Evolutionary conservation across 2,329 filamentous ascomycete genomes (phyloP), one percentile per base, ranked within the genome.

Genomic region (Triangularia verruculosa): DNA sequence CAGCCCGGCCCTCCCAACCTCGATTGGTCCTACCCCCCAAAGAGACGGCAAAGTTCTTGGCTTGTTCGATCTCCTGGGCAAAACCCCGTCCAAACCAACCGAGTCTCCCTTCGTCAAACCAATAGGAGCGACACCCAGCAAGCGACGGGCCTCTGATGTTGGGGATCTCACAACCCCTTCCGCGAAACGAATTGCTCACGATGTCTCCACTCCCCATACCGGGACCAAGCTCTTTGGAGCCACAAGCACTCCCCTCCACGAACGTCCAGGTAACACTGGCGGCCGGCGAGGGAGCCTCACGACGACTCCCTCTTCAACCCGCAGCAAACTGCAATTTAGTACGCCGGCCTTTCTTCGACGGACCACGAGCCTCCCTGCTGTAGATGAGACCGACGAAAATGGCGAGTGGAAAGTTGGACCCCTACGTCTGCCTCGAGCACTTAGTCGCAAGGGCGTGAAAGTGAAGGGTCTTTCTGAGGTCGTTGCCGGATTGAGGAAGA

Each of bases 21-120:
- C 82, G 0, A 84, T 95, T 65, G 90, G 90, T 2, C 91, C 91
- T 1, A 95, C 91, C 12, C 91, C 91, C 2, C 91, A 94, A 71
- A 86, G 87, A 66, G 89, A 94, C 73, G 91, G 91, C 27, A 85
- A 86, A 20, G 88, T 93, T 0, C 80, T 95, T 2, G 90, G 91
- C 4, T 77, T 95, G 17, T 95, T 95, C 72, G 91, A 94, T 72
- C 77, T 90, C 11, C 77, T 92, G 7, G 78, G 80, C 25, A 80
- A 78, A 30, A 83, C 82, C 4, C 83, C 84, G 1, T 82, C 83
- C 4, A 82, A 70, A 15, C 69, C 65, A 20, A 66, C 77, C 28
- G 76, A 76, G 74, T 70, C 56, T 51, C 13, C 64, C 65, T 53
- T 24, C 17, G 12, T 11, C 27, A 52, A 32, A 27, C 27, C 15